Percentiles rank a stretch among this genome's conserved stretches.
Conservation (phyloP, 2,329 filamentous ascomycete genomes). For the Tetracladium maxilliforme region DNA sequence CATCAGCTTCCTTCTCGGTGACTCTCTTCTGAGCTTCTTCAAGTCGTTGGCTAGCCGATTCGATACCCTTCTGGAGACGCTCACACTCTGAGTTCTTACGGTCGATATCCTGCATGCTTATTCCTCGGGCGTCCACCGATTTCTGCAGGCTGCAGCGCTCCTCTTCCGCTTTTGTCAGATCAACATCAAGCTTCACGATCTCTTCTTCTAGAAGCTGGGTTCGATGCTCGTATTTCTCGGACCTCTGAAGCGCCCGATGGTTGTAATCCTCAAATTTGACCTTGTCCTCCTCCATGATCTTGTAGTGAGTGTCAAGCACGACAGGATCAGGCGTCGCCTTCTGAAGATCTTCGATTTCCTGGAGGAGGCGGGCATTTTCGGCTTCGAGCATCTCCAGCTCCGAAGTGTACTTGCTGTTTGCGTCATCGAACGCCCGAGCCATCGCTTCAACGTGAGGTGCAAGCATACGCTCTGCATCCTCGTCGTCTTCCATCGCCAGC, state of each 20-base stretch:
- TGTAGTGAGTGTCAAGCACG: constrained; percentile 76
- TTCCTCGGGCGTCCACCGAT: constrained; percentile 80
- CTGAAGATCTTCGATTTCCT: constrained; percentile 81
- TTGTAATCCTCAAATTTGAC: constrained; percentile 96
- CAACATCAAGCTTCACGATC: constrained; percentile 61
- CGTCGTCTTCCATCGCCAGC: constrained; percentile 82
- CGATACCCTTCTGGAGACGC: constrained; percentile 77
- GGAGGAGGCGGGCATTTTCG: constrained; percentile 65
- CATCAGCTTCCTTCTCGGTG: constrained; percentile 76
- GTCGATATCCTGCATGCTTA: constrained; percentile 97
- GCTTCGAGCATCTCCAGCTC: constrained; percentile 77
- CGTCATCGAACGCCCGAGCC: constrained; percentile 72
- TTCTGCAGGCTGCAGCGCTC: constrained; percentile 70
- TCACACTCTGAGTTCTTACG: constrained; percentile 95
- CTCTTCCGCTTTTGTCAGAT: constrained; percentile 66
- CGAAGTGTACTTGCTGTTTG: constrained; percentile 72
- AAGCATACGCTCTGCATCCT: constrained; percentile 66
- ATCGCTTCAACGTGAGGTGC: constrained; percentile 77
- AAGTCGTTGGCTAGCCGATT: constrained; percentile 57
- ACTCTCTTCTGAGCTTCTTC: constrained; percentile 78
- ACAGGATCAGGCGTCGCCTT: constrained; percentile 74
- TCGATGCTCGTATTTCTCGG: constrained; percentile 75
- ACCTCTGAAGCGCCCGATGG: constrained; percentile 64
- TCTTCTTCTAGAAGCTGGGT: constrained; percentile 76
- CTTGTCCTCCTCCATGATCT: constrained; percentile 87